Evolutionary conservation across 1,284 basidiomycete species (phyloP), one percentile per base, ranked within the genome.

Genomic region (Ustilago crameri): DNA sequence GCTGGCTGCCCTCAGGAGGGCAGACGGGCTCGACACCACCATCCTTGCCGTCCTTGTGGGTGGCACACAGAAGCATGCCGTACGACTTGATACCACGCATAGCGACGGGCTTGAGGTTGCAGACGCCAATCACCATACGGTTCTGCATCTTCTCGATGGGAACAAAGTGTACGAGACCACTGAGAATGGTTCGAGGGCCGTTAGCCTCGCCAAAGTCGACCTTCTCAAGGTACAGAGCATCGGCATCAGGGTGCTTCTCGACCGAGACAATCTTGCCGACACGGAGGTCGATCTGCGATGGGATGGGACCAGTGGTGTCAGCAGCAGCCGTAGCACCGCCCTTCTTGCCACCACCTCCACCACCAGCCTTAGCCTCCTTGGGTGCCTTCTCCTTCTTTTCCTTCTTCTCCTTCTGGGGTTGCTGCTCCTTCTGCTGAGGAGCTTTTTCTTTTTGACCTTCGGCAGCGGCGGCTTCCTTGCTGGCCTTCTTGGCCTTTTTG

Each of bases 71-170:
- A 2, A 83, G 66, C 82, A 83, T 83, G 23, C 74, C 82, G 64
- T 75, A 76, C 59, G 75, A 78, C 78, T 82, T 82, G 67, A 83
- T 82, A 41, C 82, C 82, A n/a, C 82, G 65, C 81, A 83, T 83
- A 20, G 79, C 61, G 5, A 54, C 74, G 3, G 82, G 82, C 74
- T 83, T 83, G 48, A 83, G 70, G 59, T 83, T 83, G 76, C 81
- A 82, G 18, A 83, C 73, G 38, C 80, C 80, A 9, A 83, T 75
- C 22, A 82, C 81, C 69, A 72, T 66, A 22, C 82, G 70, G 57
- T 79, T 77, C 52, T 74, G 58, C 81, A 83, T 81, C 74, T 81
- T 56, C 32, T 83, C 82, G 45, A 82, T 79, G 27, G 82, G 80
- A 26, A 83, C 81, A 58, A 70, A 83, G 60, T 82, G 63, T 38